phyloP scores from a whole-genome alignment of 768 basidiomycete genomes.

The Collybia nuda region DNA sequence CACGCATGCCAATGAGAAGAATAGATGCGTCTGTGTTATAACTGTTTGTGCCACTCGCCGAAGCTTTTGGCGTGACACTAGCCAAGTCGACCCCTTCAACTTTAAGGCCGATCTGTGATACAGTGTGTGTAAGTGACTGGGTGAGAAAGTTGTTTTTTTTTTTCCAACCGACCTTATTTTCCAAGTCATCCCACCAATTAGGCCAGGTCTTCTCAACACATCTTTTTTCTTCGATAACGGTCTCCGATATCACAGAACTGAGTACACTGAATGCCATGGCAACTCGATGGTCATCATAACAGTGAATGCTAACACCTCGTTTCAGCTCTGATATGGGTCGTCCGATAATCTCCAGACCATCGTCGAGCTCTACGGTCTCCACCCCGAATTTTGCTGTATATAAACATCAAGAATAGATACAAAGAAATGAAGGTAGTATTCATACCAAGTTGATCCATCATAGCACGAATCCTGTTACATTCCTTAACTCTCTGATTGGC shows the following conservation, averaged over 20 bases:
- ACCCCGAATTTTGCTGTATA: slow-evolving; percentile 88
- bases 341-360: slow-evolving; percentile 90
- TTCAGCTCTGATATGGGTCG: slow-evolving; percentile 63
- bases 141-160: too few relatives aligned
- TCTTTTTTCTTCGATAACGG: slow-evolving; percentile 90
- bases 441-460: slow-evolving; percentile 93
- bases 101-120: slow-evolving; percentile 76
- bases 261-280: slow-evolving; percentile 98
- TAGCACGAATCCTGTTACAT: slow-evolving; percentile 94
- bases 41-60: slow-evolving; percentile 35
- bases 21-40: slow-evolving; percentile 14
- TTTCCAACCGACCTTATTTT: slow-evolving; percentile 87
- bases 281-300: slow-evolving; percentile 98
- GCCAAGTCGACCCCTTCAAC: slow-evolving; percentile 84
- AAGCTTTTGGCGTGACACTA: slow-evolving; percentile 35
- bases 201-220: slow-evolving; percentile 99
- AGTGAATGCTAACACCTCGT: slow-evolving; percentile 79
- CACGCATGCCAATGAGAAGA: slow-evolving; percentile 72
- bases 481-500: slow-evolving; percentile 99
- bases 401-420: background rate
- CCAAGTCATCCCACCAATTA: slow-evolving; percentile 99
- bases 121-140: too few relatives aligned
- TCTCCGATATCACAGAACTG: slow-evolving; percentile 68
- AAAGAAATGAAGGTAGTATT: slow-evolving; percentile 5
- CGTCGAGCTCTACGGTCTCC: slow-evolving; percentile 86